phyloP scores from a whole-genome alignment of 2,329 filamentous ascomycete species.

The Diaporthe longicolla region DNA sequence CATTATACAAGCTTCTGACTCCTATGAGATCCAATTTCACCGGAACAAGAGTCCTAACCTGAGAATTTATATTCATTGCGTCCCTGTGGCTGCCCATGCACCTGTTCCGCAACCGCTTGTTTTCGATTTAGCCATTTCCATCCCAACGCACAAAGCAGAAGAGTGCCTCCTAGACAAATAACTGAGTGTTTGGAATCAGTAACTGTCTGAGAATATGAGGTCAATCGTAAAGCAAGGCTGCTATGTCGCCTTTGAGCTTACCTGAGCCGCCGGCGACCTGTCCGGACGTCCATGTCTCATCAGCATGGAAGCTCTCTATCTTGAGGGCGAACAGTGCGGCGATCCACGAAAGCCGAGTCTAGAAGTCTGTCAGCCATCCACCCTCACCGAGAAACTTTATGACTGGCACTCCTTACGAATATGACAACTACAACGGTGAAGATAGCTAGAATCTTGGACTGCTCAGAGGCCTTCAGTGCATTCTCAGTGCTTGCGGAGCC shows the following conservation, averaged over 20 bases:
- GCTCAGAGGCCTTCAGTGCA: conserved; percentile 5
- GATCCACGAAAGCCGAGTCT: conserved; percentile 1
- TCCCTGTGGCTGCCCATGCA: no score
- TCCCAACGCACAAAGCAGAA: no score
- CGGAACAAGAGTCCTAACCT: no score
- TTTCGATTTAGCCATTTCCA: not conserved
- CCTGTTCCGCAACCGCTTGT: no score
- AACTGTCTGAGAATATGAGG: no score
- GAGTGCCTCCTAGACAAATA: no score
- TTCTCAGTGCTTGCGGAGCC: conserved; percentile 22
- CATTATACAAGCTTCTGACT: no score
- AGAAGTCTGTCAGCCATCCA: not conserved
- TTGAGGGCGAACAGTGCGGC: conserved; percentile 14
- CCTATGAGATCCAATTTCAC: no score
- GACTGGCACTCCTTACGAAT: not conserved
- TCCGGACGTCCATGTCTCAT: conserved; percentile 9
- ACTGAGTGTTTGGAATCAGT: no score
- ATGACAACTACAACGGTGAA: conserved; percentile 17
- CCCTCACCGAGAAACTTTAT: no score
- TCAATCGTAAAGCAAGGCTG: not conserved
- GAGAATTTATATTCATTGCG: no score
- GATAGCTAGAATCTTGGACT: conserved; percentile 29
- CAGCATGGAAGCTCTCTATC: conserved; percentile 6
- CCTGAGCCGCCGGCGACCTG: conserved; percentile 12
- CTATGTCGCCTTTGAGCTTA: not conserved